phyloP scores from a whole-genome alignment of 2,329 filamentous ascomycete species.

The Pseudogymnoascus sp. region DNA sequence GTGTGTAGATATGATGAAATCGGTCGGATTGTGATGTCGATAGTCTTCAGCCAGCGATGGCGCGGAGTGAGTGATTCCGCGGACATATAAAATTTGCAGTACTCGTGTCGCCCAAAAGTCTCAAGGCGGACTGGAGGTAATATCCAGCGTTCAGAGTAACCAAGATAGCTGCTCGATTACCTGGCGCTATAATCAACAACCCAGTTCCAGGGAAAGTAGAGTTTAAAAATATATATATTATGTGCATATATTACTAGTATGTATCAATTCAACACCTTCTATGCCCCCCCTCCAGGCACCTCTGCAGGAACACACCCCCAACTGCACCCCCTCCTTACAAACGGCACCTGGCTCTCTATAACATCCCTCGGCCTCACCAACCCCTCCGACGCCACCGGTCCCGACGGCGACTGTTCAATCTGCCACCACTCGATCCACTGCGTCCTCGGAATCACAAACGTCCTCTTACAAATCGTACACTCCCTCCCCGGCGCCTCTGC shows the following conservation, averaged over 20 bases:
- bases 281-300: neutral
- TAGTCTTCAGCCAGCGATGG: neutral
- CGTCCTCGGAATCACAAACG: constrained; percentile 42
- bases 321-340: constrained; percentile 30
- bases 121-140: neutral
- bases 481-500: constrained; percentile 40
- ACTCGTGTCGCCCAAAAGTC: neutral
- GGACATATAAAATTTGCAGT: neutral
- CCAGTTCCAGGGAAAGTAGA: neutral
- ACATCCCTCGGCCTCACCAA: constrained; percentile 25
- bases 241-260: neutral
- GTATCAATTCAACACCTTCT: neutral
- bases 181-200: no score
- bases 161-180: no score
- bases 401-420: constrained; percentile 22
- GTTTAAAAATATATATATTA: neutral
- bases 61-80: neutral
- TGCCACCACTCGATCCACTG: constrained; percentile 59
- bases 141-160: neutral
- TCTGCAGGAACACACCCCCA: constrained; percentile 29
- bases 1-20: neutral
- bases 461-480: constrained; percentile 45
- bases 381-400: constrained; percentile 16
- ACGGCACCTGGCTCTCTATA: constrained; percentile 26
- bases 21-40: neutral